These are phyloP conservation scores for Cinchona pubescens DNA, from an alignment of 257 asterid genomes.

Conservation along the genomic window DNA sequence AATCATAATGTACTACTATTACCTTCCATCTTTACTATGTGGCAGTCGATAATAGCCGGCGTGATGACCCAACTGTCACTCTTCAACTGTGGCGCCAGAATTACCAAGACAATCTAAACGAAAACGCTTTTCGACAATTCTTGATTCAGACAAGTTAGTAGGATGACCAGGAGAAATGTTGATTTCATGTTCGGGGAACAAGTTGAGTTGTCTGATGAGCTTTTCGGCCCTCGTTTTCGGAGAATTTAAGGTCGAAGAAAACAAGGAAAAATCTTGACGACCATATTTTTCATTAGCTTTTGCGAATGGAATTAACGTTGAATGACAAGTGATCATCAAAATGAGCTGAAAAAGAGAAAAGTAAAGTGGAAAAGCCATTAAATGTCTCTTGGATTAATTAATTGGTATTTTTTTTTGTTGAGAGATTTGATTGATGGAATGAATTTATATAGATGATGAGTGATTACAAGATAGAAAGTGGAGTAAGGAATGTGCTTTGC, in stretches of 20 bases:
- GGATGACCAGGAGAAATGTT: slow-evolving; percentile 16
- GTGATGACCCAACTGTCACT: slow-evolving; percentile 47
- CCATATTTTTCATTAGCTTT: slow-evolving; percentile 10
- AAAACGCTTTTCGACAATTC: slow-evolving; percentile 29
- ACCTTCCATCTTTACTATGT: slow-evolving; percentile 38
- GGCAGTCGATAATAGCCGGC: slow-evolving; percentile 48
- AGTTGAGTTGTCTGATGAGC: slow-evolving; percentile 37
- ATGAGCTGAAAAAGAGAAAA: slow-evolving; percentile 14
- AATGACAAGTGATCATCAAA: slow-evolving; percentile 7
- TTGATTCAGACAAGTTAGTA: slow-evolving; percentile 6
- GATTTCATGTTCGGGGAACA: slow-evolving; percentile 37
- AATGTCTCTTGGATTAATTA: background rate
- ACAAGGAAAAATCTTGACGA: background rate
- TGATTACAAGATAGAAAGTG: slow-evolving; percentile 7
- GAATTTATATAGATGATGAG: background rate
- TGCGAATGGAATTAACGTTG: slow-evolving; percentile 18
- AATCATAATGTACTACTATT: background rate
- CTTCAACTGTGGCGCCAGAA: slow-evolving; percentile 29
- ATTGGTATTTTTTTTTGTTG: background rate
- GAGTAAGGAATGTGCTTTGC: slow-evolving; percentile 24
- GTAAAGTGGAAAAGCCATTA: slow-evolving; percentile 16
- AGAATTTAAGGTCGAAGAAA: slow-evolving; percentile 18
- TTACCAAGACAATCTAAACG: slow-evolving; percentile 20
- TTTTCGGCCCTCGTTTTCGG: slow-evolving; percentile 31
- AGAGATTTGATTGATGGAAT: background rate